A percentile compares a stretch with the other conserved stretches of the same genome.
Evolutionary conservation across 2,329 filamentous ascomycete genomes (phyloP).

Genomic region (Fusarium pseudograminearum): DNA sequence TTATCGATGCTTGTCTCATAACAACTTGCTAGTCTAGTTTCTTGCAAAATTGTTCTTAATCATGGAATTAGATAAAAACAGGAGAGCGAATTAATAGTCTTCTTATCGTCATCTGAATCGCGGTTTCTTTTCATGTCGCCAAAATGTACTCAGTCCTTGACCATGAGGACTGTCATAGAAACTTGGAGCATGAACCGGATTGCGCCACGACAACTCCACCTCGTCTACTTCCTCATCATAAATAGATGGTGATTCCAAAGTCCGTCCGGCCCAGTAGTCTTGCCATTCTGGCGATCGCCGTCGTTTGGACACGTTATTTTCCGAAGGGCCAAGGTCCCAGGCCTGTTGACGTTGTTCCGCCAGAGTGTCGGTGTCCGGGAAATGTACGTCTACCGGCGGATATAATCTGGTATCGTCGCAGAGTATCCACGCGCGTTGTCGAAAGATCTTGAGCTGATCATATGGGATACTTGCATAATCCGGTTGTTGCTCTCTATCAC

Average conservation of each 20-base stretch:
- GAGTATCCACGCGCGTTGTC: neutral
- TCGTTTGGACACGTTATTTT: neutral
- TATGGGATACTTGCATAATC: accelerated
- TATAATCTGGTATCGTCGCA: neutral
- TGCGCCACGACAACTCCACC: neutral
- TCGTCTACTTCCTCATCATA: neutral
- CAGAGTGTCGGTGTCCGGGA: neutral
- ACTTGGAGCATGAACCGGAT: accelerated
- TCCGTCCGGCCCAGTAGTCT: neutral
- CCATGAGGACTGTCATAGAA: neutral
- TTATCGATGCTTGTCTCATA: too few relatives aligned
- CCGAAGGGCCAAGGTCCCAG: accelerated
- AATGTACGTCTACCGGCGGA: neutral
- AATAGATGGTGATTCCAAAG: accelerated
- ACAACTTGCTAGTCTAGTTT: too few relatives aligned
- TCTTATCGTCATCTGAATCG: too few relatives aligned
- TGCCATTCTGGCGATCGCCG: neutral
- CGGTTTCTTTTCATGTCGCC: too few relatives aligned
- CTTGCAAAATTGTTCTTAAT: too few relatives aligned
- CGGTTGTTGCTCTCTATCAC: too few relatives aligned
- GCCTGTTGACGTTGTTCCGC: neutral
- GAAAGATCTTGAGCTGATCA: neutral
- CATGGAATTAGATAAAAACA: too few relatives aligned
- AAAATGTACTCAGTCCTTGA: neutral
- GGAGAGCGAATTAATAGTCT: too few relatives aligned